Evolutionary conservation across 225 moss, liverwort and hornwort genomes (phyloP), one percentile per base, ranked within the genome.

Genomic region (Antitrichia curtipendula): DNA sequence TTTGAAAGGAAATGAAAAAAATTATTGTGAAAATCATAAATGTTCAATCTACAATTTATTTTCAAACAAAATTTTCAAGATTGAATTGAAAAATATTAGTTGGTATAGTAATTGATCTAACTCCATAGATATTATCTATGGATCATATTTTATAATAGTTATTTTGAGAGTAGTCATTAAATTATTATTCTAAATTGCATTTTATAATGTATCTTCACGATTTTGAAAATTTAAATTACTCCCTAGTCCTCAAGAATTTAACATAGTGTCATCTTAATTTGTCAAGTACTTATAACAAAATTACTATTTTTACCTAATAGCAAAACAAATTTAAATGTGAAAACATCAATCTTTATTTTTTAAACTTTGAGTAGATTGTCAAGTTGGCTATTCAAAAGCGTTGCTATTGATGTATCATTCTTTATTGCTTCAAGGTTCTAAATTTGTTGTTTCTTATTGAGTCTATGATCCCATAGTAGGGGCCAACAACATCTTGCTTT

Each of bases 341-440:
- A 34, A 21, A 52, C 0, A 5, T 2, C 2, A 34, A 2, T 52
- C 8, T n/a, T 36, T 34, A 0, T 20, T 34, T 12, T 34, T 1
- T 21, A 32, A 52, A 34, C 34, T 52, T 14, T 75, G 5, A 36
- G 3, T 52, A 36, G 5, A 13, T 34, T 52, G 8, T 34, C 8
- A 52, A 22, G 3, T 34, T 34, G 5, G 1, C 8, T 34, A 50
- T 74, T 12, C 1, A 32, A 20, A 0, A 2, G 5, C 7, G 1
- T 13, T 52, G 13, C 3, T 34, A 75, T 34, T 21, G 9, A 36
- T 36, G 5, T 22, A 36, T 52, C 8, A 52, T 0, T 52, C 1
- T 5, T 0, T 3, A 0, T 75, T 23, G 2, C 34, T 75, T 8
- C 0, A 75, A 8, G 3, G 14, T 36, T 36, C 0, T 0, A 8